Base-by-base conservation (phyloP, 495 filamentous ascomycete species). In the Penicillium goetzii region DNA sequence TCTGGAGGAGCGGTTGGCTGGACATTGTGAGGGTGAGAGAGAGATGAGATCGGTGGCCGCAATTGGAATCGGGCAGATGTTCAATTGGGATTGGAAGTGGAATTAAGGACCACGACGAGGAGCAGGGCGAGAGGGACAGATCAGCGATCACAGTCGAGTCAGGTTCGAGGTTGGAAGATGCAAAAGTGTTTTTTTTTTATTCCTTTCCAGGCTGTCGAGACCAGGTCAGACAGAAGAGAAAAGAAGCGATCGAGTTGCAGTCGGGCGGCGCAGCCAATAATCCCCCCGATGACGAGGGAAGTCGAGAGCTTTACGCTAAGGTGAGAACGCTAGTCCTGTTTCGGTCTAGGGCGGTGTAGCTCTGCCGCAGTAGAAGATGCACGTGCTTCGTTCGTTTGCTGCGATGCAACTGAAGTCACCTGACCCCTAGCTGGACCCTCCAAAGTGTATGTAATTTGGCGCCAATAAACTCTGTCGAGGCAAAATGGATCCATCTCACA, bases 1-100 rank as follows among this genome's bases (percentile, higher is more conserved):
- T 91, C 72, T 96, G 91, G 59, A 98, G 89, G 64, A 98, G 90
- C 68, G 94, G 95, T 79, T 97, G 93, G 74, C 88, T 91, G n/a
- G 94, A 98, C 94, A 98, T 98, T 45, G 38, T 62, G 52, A 34
- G 5, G 52, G 8, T 36, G 6, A n/a, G n/a, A n/a, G 21, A 36
- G 33, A 28, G 30, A 21, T 55, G 52, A 53, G 33, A 36, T 56
- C 21, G 28, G n/a, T 23, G 33, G 21, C 33, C 23, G 34, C 14
- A 50, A 43, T 25, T 26, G 36, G 6, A n/a, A 50, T 51, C 30
- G 54, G 28, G 10, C 34, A 33, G 21, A 34, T 38, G 8, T 6
- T 25, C n/a, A 43, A 55, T 49, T 50, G 61, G 47, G 47, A 19
- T 58, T 7, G 30, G 11, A 17, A 5, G 12, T 11, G 41, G 34